Conservation (phyloP, 1,284 basidiomycete species). For the Papiliotrema flavescens region DNA sequence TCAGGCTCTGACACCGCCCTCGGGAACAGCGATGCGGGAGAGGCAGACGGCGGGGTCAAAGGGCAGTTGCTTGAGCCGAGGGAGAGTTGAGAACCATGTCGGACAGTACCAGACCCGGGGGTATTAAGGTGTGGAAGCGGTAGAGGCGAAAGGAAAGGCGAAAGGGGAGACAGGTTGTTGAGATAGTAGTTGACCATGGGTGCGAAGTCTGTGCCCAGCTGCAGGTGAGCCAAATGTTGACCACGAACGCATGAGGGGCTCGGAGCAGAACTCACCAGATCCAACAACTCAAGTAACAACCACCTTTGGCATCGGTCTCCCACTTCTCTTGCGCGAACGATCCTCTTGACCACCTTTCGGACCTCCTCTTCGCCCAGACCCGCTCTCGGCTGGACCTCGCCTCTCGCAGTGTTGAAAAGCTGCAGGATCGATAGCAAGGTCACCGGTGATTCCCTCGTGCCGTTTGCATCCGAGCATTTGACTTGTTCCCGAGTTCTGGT, state of each 20-base stretch:
- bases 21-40: no score
- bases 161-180: background rate
- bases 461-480: no score
- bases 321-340: background rate
- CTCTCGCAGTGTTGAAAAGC: background rate
- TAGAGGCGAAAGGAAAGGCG: no score
- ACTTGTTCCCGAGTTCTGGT: background rate
- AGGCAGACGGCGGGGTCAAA: no score
- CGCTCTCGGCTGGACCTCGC: background rate
- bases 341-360: background rate
- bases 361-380: background rate
- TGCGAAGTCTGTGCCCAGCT: background rate
- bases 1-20: no score
- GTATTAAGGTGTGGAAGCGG: no score
- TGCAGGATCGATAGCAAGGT: background rate
- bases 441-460: background rate
- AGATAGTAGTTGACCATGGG: background rate
- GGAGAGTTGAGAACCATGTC: no score
- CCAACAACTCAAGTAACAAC: background rate
- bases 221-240: background rate
- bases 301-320: background rate
- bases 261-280: background rate
- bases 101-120: no score
- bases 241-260: background rate
- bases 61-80: no score